Percentiles rank a stretch among this genome's conserved stretches.
Conservation (phyloP, 768 basidiomycete species). For the Dioszegia aurantiaca region DNA sequence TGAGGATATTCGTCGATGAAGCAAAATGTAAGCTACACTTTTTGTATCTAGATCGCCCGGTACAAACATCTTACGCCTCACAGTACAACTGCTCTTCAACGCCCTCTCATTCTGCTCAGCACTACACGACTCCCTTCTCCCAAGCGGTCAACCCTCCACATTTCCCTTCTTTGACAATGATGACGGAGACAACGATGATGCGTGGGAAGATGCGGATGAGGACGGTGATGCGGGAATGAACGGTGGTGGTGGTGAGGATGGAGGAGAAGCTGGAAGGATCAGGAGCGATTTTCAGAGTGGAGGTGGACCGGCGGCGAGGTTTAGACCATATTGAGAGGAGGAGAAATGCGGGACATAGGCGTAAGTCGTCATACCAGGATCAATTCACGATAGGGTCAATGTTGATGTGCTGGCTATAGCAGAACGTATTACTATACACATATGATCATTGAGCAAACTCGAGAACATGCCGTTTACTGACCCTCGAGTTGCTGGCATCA, state of each 20-base stretch:
- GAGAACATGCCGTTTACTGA: too few species aligned
- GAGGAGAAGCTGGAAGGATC: conserved; percentile 38
- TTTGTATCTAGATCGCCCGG: background rate
- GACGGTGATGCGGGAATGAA: conserved; percentile 30
- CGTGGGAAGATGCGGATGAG: conserved; percentile 23
- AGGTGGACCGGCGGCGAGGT: conserved; percentile 44
- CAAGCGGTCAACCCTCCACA: conserved; percentile 39
- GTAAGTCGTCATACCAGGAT: background rate
- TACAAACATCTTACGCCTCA: conserved; percentile 1
- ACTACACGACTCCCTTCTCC: conserved; percentile 34
- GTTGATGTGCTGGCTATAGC: too few species aligned
- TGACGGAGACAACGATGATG: conserved; percentile 15
- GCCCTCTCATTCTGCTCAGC: conserved; percentile 44
- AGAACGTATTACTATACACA: too few species aligned
- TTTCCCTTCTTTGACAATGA: conserved; percentile 27
- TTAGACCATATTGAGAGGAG: conserved; percentile 35
- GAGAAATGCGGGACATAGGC: background rate
- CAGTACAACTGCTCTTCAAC: conserved; percentile 41
- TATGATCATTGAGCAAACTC: too few species aligned
- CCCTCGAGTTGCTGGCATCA: too few species aligned
- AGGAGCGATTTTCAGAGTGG: conserved; percentile 47
- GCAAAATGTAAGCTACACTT: conserved; percentile 30
- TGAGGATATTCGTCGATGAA: conserved; percentile 65
- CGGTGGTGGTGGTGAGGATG: conserved; percentile 20
- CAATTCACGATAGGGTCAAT: too few species aligned